A percentile compares a stretch with the other conserved stretches of the same genome.
phyloP scores from a whole-genome alignment of 192 early-diverging fungal species.

The Coemansia reversa region DNA sequence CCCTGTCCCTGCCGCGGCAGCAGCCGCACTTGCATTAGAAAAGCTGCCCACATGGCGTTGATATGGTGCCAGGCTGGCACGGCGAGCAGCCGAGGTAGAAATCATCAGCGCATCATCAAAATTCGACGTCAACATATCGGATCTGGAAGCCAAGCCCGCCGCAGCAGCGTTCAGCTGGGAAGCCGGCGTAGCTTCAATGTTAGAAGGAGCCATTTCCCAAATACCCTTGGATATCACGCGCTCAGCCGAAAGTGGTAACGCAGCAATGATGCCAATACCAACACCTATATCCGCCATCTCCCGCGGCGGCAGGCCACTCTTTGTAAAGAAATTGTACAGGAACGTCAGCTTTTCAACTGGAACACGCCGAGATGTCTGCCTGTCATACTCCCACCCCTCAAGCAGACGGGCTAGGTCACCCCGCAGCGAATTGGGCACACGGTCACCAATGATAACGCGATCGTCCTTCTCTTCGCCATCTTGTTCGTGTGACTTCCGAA shows the following conservation, averaged over 20 bases:
- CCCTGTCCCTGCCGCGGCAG: background rate
- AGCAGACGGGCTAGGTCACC: constrained; percentile 31
- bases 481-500: constrained; percentile 23
- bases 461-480: constrained; percentile 3
- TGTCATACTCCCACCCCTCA: constrained; percentile 48
- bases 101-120: constrained; percentile 23
- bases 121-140: background rate
- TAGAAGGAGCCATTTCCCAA: constrained; percentile 13
- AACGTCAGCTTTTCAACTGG: constrained; percentile 40
- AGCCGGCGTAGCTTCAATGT: background rate
- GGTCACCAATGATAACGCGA: constrained; percentile 15
- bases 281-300: constrained; percentile 47
- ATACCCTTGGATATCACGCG: constrained; percentile 36
- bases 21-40: background rate
- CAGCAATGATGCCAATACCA: constrained; percentile 36
- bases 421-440: constrained; percentile 32
- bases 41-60: constrained; percentile 3
- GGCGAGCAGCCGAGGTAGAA: constrained; percentile 7
- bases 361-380: constrained; percentile 33
- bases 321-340: constrained; percentile 46
- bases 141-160: background rate
- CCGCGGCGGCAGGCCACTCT: constrained; percentile 16
- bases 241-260: constrained; percentile 30
- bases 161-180: background rate
- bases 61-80: constrained; percentile 8